These are phyloP conservation scores for Capronia coronata DNA, from an alignment of 2,329 filamentous ascomycete species.

Conservation along the genomic window DNA sequence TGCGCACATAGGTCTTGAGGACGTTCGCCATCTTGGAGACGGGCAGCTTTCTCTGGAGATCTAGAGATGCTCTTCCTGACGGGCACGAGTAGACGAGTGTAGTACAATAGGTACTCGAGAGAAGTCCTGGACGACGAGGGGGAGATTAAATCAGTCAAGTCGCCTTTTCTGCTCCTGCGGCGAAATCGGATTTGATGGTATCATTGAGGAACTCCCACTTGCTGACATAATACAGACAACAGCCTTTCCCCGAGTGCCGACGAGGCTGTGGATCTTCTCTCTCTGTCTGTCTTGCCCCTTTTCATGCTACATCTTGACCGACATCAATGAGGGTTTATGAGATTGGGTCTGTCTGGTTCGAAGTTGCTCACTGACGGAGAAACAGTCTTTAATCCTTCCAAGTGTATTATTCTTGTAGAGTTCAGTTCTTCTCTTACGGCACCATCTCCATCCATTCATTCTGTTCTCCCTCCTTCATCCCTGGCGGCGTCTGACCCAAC, in stretches of 20 bases:
- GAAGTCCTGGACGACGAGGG: not conserved
- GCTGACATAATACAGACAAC: not conserved
- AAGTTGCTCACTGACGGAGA: no score
- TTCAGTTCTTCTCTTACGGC: not conserved
- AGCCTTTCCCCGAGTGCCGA: not conserved
- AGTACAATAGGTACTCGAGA: not conserved
- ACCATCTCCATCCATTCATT: slow-evolving; percentile 10
- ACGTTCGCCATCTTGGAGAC: slow-evolving; percentile 20
- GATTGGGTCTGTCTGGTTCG: not conserved
- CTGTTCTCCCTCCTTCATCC: slow-evolving; percentile 21
- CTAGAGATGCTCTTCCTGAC: not conserved
- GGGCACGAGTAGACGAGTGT: no score
- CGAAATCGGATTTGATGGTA: not conserved
- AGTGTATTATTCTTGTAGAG: no score
- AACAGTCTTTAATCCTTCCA: no score
- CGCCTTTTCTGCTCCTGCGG: not conserved
- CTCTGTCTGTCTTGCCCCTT: not conserved
- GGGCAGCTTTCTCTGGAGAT: not conserved
- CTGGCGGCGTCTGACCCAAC: slow-evolving; percentile 9
- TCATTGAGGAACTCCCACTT: not conserved
- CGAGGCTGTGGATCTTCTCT: not conserved
- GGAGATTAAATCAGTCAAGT: no score
- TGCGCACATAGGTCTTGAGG: slow-evolving; percentile 38
- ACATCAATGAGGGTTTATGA: not conserved
- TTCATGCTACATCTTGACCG: not conserved